Evolutionary conservation across 2,329 filamentous ascomycete genomes (phyloP), one percentile per base, ranked within the genome.

Genomic region (Aspergillus awamori): DNA sequence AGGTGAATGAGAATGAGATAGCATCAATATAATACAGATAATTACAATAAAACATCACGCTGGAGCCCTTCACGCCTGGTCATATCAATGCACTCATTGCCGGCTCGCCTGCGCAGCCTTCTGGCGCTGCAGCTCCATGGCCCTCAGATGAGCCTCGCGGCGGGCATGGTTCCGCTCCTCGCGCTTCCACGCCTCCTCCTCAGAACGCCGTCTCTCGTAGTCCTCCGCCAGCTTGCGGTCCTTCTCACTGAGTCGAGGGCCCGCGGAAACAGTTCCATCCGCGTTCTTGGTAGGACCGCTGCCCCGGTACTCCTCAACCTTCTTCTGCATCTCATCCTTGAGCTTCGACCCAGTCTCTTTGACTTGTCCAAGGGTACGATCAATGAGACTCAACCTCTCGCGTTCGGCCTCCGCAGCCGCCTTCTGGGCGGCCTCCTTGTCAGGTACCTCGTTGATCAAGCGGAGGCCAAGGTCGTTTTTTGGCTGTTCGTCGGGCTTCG

Each of bases 141-240:
- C 58, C 60, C 59, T 55, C 63, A 70, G 47, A 54, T 75, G 66
- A 22, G 71, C 68, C 28, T 69, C 61, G 47, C 72, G 67, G 6
- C 70, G 71, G 17, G 74, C 69, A 54, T 77, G 72, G 33, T 77
- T 78, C 15, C 72, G 69, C 60, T 76, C 68, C 56, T 76, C 72
- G 47, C 75, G 73, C 58, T 73, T 74, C 58, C 65, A 69, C 6
- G 69, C 65, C 53, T 74, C 67, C 48, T 76, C 71, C 57, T 74
- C 69, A 33, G 61, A 65, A 28, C 72, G 63, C 38, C 66, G 69
- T 53, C 67, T 65, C 59, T 76, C 72, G 45, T 76, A 76, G 36
- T 71, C 65, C 15, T 61, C 64, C 8, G 71, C 70, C 41, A 67
- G 67, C 60, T 69, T 71, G 39, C 74, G 65, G 57, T 77, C 72